These are phyloP conservation scores for Lichtheimia corymbifera DNA, from an alignment of 371 early-diverging fungal species.

Conservation along the genomic window DNA sequence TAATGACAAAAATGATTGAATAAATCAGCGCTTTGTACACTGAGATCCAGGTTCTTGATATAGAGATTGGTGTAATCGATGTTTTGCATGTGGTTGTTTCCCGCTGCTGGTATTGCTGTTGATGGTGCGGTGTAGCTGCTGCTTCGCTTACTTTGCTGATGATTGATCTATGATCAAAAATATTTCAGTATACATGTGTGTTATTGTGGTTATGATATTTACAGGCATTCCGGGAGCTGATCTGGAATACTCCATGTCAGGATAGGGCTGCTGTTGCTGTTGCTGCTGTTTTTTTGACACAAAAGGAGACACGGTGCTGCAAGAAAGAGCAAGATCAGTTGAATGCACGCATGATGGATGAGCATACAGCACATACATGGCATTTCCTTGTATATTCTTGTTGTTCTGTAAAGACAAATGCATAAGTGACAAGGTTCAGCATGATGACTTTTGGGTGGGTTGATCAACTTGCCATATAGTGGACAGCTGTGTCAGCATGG, in stretches of 20 bases:
- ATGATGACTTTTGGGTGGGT: not conserved
- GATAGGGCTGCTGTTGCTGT: not conserved
- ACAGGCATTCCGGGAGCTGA: not conserved
- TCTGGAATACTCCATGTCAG: not conserved
- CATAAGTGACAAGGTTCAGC: not conserved
- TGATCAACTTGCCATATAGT: conserved; percentile 35
- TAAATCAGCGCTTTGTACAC: conserved; percentile 47
- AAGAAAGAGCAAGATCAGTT: not conserved
- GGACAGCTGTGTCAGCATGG: conserved; percentile 36
- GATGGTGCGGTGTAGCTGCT: not conserved
- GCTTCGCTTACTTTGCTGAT: not conserved
- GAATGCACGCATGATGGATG: not conserved
- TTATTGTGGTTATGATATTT: not conserved
- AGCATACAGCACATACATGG: conserved; percentile 34
- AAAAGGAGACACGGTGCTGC: conserved; percentile 20
- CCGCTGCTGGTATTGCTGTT: not conserved
- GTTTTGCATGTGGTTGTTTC: not conserved
- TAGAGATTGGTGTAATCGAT: conserved; percentile 52
- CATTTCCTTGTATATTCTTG: conserved; percentile 27
- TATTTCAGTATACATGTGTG: not conserved
- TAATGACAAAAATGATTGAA: conserved; percentile 47
- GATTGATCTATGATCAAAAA: not conserved
- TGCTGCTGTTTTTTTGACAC: conserved; percentile 11
- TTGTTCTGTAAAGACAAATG: conserved; percentile 28
- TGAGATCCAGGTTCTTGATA: conserved; percentile 55